phyloP scores from a whole-genome alignment of 2,329 filamentous ascomycete species.

The Phialophora expanda region DNA sequence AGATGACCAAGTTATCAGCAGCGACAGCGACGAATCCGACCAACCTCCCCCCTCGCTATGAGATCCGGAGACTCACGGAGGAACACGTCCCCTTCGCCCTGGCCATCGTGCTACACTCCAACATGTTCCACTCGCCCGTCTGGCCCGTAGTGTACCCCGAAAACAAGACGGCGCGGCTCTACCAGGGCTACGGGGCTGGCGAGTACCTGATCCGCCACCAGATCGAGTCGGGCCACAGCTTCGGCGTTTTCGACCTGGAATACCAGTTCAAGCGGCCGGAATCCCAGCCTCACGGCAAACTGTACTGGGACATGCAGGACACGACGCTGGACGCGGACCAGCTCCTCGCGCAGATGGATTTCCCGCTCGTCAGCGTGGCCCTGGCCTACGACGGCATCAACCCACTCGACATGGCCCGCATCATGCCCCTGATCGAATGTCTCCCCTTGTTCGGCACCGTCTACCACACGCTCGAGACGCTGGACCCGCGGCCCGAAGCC shows the following conservation, averaged over 20 bases:
- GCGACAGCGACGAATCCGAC: slow-evolving; percentile 24
- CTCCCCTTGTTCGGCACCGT: slow-evolving; percentile 28
- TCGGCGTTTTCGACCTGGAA: slow-evolving; percentile 49
- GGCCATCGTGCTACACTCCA: slow-evolving; percentile 35
- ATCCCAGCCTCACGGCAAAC: slow-evolving; percentile 39
- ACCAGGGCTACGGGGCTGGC: slow-evolving; percentile 9
- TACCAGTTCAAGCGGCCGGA: slow-evolving; percentile 46
- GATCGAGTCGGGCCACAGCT: slow-evolving; percentile 45
- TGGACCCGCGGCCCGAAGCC: slow-evolving; percentile 36
- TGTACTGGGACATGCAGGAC: slow-evolving; percentile 36
- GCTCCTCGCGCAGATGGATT: slow-evolving; percentile 45
- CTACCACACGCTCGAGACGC: slow-evolving; percentile 26
- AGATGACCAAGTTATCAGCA: slow-evolving; percentile 25
- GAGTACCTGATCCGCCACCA: slow-evolving; percentile 46
- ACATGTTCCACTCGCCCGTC: slow-evolving; percentile 35
- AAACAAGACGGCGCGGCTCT: slow-evolving; percentile 23
- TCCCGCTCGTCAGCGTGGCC: slow-evolving; percentile 48
- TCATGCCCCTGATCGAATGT: slow-evolving; percentile 37
- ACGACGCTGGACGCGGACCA: slow-evolving; percentile 24
- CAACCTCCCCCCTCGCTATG: slow-evolving; percentile 28
- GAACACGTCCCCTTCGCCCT: slow-evolving; percentile 29
- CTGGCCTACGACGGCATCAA: slow-evolving; percentile 45
- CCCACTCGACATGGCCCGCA: slow-evolving; percentile 28
- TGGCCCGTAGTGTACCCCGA: slow-evolving; percentile 34
- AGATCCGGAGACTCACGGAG: slow-evolving; percentile 29